Evolutionary conservation across 768 basidiomycete species (phyloP), one percentile per base, ranked within the genome.

Genomic region (Leccinum fibrillosum): DNA sequence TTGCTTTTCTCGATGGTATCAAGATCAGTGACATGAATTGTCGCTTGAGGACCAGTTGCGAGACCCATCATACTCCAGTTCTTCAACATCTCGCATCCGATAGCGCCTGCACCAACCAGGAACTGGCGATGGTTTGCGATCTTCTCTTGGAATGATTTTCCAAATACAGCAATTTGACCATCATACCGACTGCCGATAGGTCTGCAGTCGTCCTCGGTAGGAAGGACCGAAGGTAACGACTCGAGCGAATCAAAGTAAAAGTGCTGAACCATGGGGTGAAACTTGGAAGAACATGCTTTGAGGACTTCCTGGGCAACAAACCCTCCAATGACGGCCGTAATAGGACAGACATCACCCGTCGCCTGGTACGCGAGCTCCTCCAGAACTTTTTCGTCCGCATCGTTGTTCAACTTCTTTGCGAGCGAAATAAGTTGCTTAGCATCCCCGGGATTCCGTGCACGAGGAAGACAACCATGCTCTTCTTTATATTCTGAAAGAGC

Each of bases 1-100:
- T 99, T 99, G 66, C 92, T 94, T 83, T 99, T 99, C 79, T 99
- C 97, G 70, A 99, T 99, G 30, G 95, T 98, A 73, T 99, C 97
- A 66, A 99, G 75, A 73, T 99, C 97, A 5, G 97, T 98, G 56
- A 98, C 92, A 66, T 95, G 86, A 56, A 99, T 91, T 53, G 81
- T 75, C 10, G 92, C 97, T 44, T 86, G 79, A 15, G 83, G 78
- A 11, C 92, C 92, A 30, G 88, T 83, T 7, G 84, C 95, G 49
- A 99, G 77, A 60, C 97, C 97, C 82, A 98, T 96, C 93, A 98
- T 91, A 63, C 92, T 90, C 97, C 97, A 99, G 75, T 98, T 99
- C 81, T 99, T 99, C 67, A 99, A 77, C 97, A 98, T 98, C 77
- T 99, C 97, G 70, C 97, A 99, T 19, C 97, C 97, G 71, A 99